phyloP scores from a whole-genome alignment of 768 basidiomycete genomes.

The Mycena capillaripes region DNA sequence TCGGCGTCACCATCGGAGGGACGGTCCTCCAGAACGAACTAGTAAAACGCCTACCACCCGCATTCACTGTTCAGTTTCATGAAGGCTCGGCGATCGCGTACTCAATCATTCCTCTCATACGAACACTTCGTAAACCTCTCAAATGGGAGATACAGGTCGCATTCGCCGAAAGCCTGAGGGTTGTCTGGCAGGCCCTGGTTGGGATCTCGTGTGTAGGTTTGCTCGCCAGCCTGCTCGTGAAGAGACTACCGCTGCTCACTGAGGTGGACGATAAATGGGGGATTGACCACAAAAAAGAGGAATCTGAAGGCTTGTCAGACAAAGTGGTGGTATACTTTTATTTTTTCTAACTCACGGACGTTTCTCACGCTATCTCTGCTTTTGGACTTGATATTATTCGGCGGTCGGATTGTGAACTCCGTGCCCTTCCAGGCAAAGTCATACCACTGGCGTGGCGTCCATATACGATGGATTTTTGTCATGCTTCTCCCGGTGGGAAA shows the following conservation, averaged over 20 bases:
- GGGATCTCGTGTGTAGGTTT: constrained; percentile 50
- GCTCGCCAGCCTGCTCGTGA: constrained; percentile 46
- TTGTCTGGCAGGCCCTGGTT: constrained; percentile 55
- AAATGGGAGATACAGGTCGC: constrained; percentile 49
- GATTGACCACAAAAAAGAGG: constrained; percentile 7
- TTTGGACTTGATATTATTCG: no score
- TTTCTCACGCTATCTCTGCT: no score
- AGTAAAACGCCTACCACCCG: constrained; percentile 50
- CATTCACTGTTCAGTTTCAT: constrained; percentile 48
- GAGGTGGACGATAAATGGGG: constrained; percentile 44
- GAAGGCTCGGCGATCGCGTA: constrained; percentile 54
- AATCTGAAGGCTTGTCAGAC: no score
- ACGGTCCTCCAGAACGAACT: constrained; percentile 64
- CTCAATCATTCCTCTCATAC: constrained; percentile 55
- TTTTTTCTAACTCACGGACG: no score
- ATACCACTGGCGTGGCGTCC: no score
- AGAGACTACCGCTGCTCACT: constrained; percentile 44
- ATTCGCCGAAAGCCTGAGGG: constrained; percentile 52
- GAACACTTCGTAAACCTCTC: constrained; percentile 46
- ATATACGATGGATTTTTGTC: no score
- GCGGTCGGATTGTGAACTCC: no score
- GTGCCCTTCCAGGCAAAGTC: no score
- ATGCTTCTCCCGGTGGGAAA: no score
- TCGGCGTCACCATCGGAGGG: constrained; percentile 54
- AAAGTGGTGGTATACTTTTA: no score